Base-by-base conservation (phyloP, 1,284 basidiomycete species). In the Leccinum insolens region DNA sequence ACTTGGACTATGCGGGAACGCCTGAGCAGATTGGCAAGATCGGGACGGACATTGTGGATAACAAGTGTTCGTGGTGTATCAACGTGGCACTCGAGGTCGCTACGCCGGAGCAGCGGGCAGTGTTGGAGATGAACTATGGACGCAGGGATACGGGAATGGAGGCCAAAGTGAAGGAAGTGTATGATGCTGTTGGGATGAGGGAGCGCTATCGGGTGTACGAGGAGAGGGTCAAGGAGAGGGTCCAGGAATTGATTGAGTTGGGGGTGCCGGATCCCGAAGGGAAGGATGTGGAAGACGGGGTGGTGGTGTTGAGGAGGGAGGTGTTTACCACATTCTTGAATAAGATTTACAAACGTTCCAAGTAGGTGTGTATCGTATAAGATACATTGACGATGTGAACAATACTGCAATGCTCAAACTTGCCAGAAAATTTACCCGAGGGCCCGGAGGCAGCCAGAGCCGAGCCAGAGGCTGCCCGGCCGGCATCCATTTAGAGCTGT, bases 61-160 rank as follows among this genome's bases (percentile, higher is more conserved):
- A 99, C 89, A 99, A 99, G 83, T 99, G 98, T 83, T 94, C 93
- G 52, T 99, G 97, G 98, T 92, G 93, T 77, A 85, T 99, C 80
- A 99, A 98, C 82, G 90, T 90, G n/a, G 97, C 96, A 41, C 86
- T 99, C 69, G 82, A 85, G n/a, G 75, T 84, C 63, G 88, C 85
- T 3, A 82, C 80, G 3, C 81, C 85, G 1, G 82, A 76, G 78
- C 95, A 86, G 85, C 88, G 82, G 55, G 78, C 78, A 58, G 75
- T 89, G 71, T 87, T 85, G 44, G 88, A 96, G 73, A 88, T 86
- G 49, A 95, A 96, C 82, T 99, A 99, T 78, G 97, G 97, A 4
- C 84, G 87, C 69, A 98, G 97, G 82, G 82, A 90, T 74, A 67
- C 84, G 4, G 78, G 59, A 73, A 81, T 74, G 84, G 94, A 84